Base-by-base conservation (phyloP, 106 monocot genomes). In the Xerophyta viscosa region DNA sequence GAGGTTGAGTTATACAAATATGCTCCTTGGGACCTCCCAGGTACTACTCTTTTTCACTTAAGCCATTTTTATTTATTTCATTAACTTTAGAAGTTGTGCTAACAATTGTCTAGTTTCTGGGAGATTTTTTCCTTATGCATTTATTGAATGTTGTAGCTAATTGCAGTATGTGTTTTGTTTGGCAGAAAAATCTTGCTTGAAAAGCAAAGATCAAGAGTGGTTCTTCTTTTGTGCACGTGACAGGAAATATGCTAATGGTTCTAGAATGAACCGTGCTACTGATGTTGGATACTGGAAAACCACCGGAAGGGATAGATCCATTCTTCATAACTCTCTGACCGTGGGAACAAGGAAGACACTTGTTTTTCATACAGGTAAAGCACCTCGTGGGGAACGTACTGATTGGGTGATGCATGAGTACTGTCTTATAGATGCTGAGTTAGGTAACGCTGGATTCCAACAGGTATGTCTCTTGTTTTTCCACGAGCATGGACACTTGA, bases 331-430 rank as follows among this genome's bases (percentile, higher is more conserved):
- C 1, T 66, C 69, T 27, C 61, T 42, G 31, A 80, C 66, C 31
- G 74, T 81, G 15, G 90, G 84, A 5, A 81, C 66, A 77, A 90
- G 71, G 30, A 84, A 66, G 39, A 84, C 90, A 8, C 57, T 90
- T 6, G 42, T 90, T 46, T 90, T 84, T 31, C 74, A 90, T 52
- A 13, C 8, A 18, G 80, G 84, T 15, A 84, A 69, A 62, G 58
- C 77, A 25, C 84, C 82, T 33, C 19, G 31, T 14, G 84, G 74
- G 4, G 25, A 24, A 23, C 80, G 90, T 37, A 90, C 90, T 47
- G 71, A 90, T 19, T 90, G 90, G 90, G 80, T 84, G 15, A 84
- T 90, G 65, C 67, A 90, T 50, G 90, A 90, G 46, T 90, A 81
- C 58, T 63, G 84, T 27, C 66, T 90, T 3, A 66, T 74, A 13